These are phyloP conservation scores for Chrysosporium queenslandicum DNA, from an alignment of 2,329 filamentous ascomycete genomes.

Conservation along the genomic window DNA sequence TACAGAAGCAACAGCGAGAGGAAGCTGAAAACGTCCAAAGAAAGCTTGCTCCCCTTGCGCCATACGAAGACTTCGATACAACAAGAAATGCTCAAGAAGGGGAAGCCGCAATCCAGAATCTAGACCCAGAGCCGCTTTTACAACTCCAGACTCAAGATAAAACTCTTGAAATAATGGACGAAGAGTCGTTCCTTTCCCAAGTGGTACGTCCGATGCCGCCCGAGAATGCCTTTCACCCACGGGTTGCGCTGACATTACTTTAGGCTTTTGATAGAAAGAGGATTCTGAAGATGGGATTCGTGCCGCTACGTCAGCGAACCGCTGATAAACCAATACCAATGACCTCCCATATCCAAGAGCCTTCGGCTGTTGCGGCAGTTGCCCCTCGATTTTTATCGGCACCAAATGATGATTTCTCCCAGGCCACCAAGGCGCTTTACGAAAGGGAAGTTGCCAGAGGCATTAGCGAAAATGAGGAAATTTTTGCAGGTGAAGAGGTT, in stretches of 20 bases:
- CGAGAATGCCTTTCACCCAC: not conserved
- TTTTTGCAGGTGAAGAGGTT: conserved; percentile 82
- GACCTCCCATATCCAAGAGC: conserved; percentile 26
- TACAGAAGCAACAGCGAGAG: conserved; percentile 58
- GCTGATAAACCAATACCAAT: conserved; percentile 27
- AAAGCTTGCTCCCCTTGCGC: conserved; percentile 45
- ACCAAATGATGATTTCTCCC: conserved; percentile 69
- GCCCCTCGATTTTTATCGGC: conserved; percentile 59
- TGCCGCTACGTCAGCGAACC: conserved; percentile 48
- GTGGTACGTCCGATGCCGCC: conserved; percentile 35
- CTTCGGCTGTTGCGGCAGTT: conserved; percentile 41
- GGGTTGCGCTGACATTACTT: conserved; percentile 10
- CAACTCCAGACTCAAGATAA: conserved; percentile 57
- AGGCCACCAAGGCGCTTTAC: conserved; percentile 78
- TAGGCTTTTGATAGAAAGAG: conserved; percentile 49
- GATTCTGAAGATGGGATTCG: conserved; percentile 55
- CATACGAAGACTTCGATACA: conserved; percentile 12
- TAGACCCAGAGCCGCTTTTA: conserved; percentile 56
- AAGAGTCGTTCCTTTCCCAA: conserved; percentile 48
- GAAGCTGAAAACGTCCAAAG: conserved; percentile 50
- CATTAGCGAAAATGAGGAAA: conserved; percentile 86
- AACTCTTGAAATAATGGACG: conserved; percentile 47
- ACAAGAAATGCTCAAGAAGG: not conserved
- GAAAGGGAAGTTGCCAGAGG: conserved; percentile 88
- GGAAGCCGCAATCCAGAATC: not conserved